Evolutionary conservation across 768 basidiomycete genomes (phyloP), one percentile per base, ranked within the genome.

Genomic region (Suillus brevipes): DNA sequence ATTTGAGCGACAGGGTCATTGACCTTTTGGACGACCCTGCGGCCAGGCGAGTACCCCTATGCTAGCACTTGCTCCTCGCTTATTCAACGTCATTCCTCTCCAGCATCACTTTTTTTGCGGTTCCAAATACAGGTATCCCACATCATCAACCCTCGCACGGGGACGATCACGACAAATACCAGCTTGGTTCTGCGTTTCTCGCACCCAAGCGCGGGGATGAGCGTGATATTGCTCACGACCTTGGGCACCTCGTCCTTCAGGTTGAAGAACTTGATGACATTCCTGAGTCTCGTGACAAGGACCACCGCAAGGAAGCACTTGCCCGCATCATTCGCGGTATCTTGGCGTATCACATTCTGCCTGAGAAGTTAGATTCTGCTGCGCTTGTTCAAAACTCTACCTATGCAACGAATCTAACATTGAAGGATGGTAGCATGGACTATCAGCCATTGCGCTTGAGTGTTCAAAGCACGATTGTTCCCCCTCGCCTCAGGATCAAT

Each of bases 311-410:
- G 67, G 83, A 87, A 71, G 80, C 84, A 55, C 74, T 91, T 70
- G 85, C 85, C 68, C 77, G 79, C 61, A 81, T 90, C 65, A 69
- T 89, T 36, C 81, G 78, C 18, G 81, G 82, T 49, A 80, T 89
- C 37, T 74, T 89, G 23, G 78, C 81, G 25, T 90, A 88, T 73
- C 87, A 87, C 71, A 82, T 84, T 53, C 74, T 90, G 10, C 82
- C 83, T 34, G 68, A 73, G 62, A 75, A 75, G 60, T 75, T 74
- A 65, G 74, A 79, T 63, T 71, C 75, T 1, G 63, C 67, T 16
- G 77, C 78, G 14, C 79, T 89, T 23, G 79, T 80, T 10, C 75
- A 79, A 68, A 87, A 88, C 72, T 81, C 80, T 6, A 90, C 88
- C 0, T 82, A 81, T 60, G 77, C 84, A 9, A 85, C 84, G 1